These are phyloP conservation scores for Trypanosoma cruzi DNA, from an alignment of 208 protist species.

Conservation along the genomic window DNA sequence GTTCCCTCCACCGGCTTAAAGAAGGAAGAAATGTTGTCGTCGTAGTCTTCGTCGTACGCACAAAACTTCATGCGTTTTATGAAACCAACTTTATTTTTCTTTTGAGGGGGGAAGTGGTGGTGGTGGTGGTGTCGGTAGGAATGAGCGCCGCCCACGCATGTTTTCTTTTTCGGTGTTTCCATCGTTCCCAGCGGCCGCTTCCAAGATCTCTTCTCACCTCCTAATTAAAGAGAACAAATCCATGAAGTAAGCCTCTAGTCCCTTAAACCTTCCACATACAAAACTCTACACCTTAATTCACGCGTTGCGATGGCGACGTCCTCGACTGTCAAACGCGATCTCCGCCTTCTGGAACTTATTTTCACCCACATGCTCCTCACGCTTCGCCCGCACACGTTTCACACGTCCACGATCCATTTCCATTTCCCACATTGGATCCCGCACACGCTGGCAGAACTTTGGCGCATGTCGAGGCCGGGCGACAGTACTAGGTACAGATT, in stretches of 20 bases:
- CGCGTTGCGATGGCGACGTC: constrained; percentile 21
- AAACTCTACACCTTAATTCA: background rate
- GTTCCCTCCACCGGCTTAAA: background rate
- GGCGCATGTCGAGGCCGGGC: constrained; percentile 44
- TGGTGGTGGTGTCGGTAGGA: no score
- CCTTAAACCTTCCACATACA: no score
- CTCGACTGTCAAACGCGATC: constrained; percentile 37
- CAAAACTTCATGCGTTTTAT: background rate
- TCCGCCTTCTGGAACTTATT: constrained; percentile 35
- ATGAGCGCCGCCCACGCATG: no score
- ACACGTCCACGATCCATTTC: constrained; percentile 86
- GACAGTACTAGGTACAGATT: constrained; percentile 47
- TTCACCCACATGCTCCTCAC: constrained; percentile 21
- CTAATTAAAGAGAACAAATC: no score
- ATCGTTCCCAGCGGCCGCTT: no score
- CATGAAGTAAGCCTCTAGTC: no score
- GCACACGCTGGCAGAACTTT: constrained; percentile 79
- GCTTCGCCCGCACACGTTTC: constrained; percentile 69
- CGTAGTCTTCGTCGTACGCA: background rate
- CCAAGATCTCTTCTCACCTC: no score
- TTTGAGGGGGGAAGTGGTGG: no score
- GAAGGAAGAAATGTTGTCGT: constrained; percentile 1
- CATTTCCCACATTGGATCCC: constrained; percentile 81
- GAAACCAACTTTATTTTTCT: background rate
- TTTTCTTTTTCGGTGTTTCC: constrained; percentile 2